Evolutionary conservation across 352 stramenopile species (phyloP), one percentile per base, ranked within the genome.

Genomic region (Pythium rhizo-oryzae): DNA sequence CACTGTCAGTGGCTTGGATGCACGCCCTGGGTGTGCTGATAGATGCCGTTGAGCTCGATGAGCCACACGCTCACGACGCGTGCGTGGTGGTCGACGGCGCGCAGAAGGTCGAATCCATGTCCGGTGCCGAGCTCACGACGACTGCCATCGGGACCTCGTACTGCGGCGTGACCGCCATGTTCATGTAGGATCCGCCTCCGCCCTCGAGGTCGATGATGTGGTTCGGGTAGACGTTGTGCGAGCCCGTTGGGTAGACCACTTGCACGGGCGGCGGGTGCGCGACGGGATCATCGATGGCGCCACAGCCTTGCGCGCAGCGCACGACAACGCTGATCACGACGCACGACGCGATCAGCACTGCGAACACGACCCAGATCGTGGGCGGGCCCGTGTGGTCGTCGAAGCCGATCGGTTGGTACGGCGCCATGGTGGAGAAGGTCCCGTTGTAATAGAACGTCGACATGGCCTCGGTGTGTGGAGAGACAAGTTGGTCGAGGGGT

Each of bases 311-410:
- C 21, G 28, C 13, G 37, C 37, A 61, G 23, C 35, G 21, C 12
- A 51, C 8, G 37, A 51, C 24, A 46, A 35, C 51, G 35, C 11
- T 51, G 35, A 35, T 35, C 7, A 61, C 37, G 6, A 46, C 21
- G 55, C 55, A 61, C 4, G 33, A n/a, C 13, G 9, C 18, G 21
- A 61, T 35, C n/a, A 61, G 35, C 33, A 61, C 55, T 23, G 37
- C 55, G 21, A 61, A 61, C 28, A 61, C 12, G 12, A 61, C 51
- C 35, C 35, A 61, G n/a, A 61, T 61, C 35, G 55, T 61, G 11
- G 39, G 37, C 18, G 55, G 39, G 8, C 53, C 53, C 30, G n/a
- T 33, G 51, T 58, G 12, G 25, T 30, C 19, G 30, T 59, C 53
- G 11, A 59, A 28, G 19, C 24, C 30, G 19, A 12, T 50, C 43